Percentiles rank a stretch among this genome's conserved stretches.
phyloP scores from a whole-genome alignment of 1,284 basidiomycete genomes.

The Anthracocystis panici-leucophaei region DNA sequence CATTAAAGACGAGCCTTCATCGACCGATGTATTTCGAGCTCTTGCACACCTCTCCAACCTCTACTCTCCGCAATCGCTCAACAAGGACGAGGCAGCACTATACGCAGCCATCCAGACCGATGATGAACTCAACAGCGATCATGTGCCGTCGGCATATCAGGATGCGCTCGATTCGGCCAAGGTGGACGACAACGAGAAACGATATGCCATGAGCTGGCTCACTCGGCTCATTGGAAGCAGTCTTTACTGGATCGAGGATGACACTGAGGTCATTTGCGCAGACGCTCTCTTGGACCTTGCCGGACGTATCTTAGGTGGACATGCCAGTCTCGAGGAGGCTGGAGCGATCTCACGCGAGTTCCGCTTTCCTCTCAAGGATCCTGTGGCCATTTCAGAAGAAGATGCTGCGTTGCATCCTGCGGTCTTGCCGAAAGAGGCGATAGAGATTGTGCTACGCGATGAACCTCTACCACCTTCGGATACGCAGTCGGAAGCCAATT shows the following conservation, averaged over 20 bases:
- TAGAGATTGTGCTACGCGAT: conserved; percentile 40
- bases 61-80: conserved; percentile 43
- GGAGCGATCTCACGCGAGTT: conserved; percentile 46
- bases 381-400: conserved; percentile 17
- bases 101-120: background rate
- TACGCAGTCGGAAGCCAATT: conserved; percentile 21
- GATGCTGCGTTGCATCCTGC: conserved; percentile 3
- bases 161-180: conserved; percentile 38
- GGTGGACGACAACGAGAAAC: conserved; percentile 39
- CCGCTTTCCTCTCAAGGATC: conserved; percentile 31
- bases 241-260: conserved; percentile 39
- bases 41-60: conserved; percentile 31
- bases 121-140: background rate
- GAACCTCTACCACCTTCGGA: conserved; percentile 46
- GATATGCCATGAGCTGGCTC: conserved; percentile 50
- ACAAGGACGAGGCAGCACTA: background rate
- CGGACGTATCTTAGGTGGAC: conserved; percentile 42
- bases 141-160: background rate
- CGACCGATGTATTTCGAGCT: conserved; percentile 9
- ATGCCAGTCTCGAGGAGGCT: conserved; percentile 42
- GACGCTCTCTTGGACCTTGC: conserved; percentile 47
- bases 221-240: conserved; percentile 49
- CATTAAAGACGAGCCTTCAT: conserved; percentile 24
- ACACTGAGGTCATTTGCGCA: background rate
- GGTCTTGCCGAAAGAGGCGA: background rate